Base-by-base conservation (phyloP, 495 filamentous ascomycete genomes). In the Astrocystis sublimbata region DNA sequence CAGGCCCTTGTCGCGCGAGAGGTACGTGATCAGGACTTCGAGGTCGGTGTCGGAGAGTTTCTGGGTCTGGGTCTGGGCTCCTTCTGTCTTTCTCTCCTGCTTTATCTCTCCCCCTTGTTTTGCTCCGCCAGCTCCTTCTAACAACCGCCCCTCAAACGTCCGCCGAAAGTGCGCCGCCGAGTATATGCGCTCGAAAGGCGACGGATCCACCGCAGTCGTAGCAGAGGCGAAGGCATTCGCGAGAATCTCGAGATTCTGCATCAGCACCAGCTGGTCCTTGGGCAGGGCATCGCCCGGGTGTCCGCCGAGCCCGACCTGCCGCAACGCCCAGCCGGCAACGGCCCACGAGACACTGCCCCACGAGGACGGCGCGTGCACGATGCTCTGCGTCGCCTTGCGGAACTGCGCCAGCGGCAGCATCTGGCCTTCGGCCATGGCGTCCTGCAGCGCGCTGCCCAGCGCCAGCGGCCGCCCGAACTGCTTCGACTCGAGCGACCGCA, bases 391-490 rank as follows among this genome's bases (percentile, higher is more conserved):
- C 62, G 74, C 76, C 4, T 65, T 65, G 28, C 87, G 63, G 58
- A 92, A 93, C 33, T 85, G 78, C 10, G 83, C 76, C 28, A 92
- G 66, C 2, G 89, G 86, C 15, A 96, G 77, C 76, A 94, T 83
- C 24, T 88, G 85, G 4, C 79, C 84, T 56, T 82, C 86, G 36
- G 75, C 75, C 3, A 94, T 71, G 0, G 91, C 89, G 61, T 98
- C 93, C 30, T 85, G 80, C 75, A 98, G 78, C 41, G 93, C 94
- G 23, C 87, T 82, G 2, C 87, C 89, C 3, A 98, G 76, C 7
- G 89, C 91, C n/a, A 93, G 79, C 19, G 94, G 94, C 23, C 87
- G 81, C 19, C 94, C 96, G 78, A 84, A 96, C 71, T 96, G 87
- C 46, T 85, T 83, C 15, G 81, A 87, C 67, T 93, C 89, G 63